Evolutionary conservation across 2,329 filamentous ascomycete genomes (phyloP), one percentile per base, ranked within the genome.

Genomic region (Colletotrichum sp.): DNA sequence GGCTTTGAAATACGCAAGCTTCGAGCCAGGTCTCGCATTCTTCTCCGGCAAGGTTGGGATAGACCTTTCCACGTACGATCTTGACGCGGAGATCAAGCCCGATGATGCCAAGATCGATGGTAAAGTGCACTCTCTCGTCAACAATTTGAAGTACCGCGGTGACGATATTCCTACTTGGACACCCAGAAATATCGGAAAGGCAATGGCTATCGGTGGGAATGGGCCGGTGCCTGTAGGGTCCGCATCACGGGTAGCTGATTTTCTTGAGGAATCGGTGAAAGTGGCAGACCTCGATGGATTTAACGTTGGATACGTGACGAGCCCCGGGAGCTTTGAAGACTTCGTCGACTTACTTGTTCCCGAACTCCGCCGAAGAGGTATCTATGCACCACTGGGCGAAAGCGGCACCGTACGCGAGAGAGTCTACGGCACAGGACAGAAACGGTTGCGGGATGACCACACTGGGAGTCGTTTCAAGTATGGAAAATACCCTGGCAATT

Each of bases 31-130:
- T 0, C 81, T 91, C 2, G 90, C 89, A 0, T 82, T 90, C 1
- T 88, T 90, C 75, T 87, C 85, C 36, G 89, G 89, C 2, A 90
- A 87, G 86, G 90, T 89, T 0, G 90, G 90, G 0, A 90, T 92
- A 71, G 90, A 92, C 76, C 83, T 92, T 33, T 89, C 87, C 4
- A 85, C 85, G 76, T 85, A 92, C 54, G 88, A 89, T 0, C 78
- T 91, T 0, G 90, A 92, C 73, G 85, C 91, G 74, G 88, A 90
- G 18, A 83, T 92, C 73, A 88, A 85, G 0, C 21, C 51, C 51
- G 51, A 24, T 24, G 51, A 55, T 55, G 51, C 51, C 38, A 47
- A 6, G 18, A 47, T 47, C n/a, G 38, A 47, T 6, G 21, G 51
- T 15, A 55, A 13, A 55, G 51, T 55, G 13, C 51, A 55, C 21